Base-by-base conservation (phyloP, 2,329 filamentous ascomycete species). In the Verticillium isaacii region DNA sequence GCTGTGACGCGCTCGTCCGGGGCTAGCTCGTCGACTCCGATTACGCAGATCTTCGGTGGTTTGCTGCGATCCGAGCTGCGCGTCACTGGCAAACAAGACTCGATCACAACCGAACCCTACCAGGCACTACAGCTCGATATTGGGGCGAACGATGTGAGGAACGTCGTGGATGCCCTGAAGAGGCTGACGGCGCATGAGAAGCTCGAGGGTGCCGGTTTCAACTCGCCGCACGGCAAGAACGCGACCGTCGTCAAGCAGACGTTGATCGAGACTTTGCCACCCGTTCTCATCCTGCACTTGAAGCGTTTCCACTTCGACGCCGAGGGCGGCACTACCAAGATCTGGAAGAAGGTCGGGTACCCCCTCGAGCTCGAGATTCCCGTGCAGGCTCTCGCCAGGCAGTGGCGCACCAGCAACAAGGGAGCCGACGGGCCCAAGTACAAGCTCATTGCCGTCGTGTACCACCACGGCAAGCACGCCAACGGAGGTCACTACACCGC, bases 221-320 rank as follows among this genome's bases (percentile, higher is more conserved):
- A 89, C 69, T 91, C 91, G 4, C 85, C 89, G 6, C 89, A 91
- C 58, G 93, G 93, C 34, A 86, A 88, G 59, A 89, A 89, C 67
- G 85, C 85, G 32, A 93, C 92, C 2, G 62, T 64, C 54, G 96
- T 91, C 36, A 99, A 98, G 78, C 95, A 98, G 74, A 89, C 97
- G 2, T 93, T 96, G 68, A 96, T 99, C 65, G 94, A 98, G 70
- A 91, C 88, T 1, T 81, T 98, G 17, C 95, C 95, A 0, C 92
- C 93, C 0, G 91, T 98, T 4, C 84, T 99, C 14, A 96, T 98
- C 60, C 84, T 99, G 9, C 95, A 99, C 72, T 83, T 99, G 52
- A 99, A 99, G 79, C 92, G 95, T 55, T 99, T 99, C 82, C 92
- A 97, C 70, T 98, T 97, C 69, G 93, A 98, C 70, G 91, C 88